These are phyloP conservation scores for Myriangium duriaei DNA, from an alignment of 2,329 filamentous ascomycete species.

Conservation along the genomic window DNA sequence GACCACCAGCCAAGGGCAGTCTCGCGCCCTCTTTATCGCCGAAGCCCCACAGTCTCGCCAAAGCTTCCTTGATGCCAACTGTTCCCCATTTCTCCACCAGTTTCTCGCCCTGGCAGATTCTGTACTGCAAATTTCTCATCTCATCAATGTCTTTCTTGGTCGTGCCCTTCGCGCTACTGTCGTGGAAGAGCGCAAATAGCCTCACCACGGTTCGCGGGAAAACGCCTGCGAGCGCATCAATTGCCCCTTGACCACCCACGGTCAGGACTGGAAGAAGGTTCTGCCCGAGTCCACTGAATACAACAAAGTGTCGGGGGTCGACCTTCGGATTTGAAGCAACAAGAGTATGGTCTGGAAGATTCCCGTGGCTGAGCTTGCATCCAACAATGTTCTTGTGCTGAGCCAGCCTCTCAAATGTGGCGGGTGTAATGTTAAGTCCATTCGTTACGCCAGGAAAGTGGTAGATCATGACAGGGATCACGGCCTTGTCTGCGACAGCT, in stretches of 20 bases:
- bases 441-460: slow-evolving; percentile 58
- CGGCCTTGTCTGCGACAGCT: slow-evolving; percentile 46
- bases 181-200: slow-evolving; percentile 40
- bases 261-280: slow-evolving; percentile 51
- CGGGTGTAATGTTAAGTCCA: slow-evolving; percentile 46
- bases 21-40: slow-evolving; percentile 48
- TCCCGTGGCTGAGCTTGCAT: slow-evolving; percentile 56
- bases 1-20: slow-evolving; percentile 45
- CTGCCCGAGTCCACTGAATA: slow-evolving; percentile 54
- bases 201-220: slow-evolving; percentile 50
- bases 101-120: slow-evolving; percentile 49
- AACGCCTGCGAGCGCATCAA: slow-evolving; percentile 53
- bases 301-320: slow-evolving; percentile 45
- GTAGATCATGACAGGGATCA: slow-evolving; percentile 50
- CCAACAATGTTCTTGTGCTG: slow-evolving; percentile 55
- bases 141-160: slow-evolving; percentile 33
- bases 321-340: slow-evolving; percentile 48
- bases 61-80: slow-evolving; percentile 53
- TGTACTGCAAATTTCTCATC: slow-evolving; percentile 46
- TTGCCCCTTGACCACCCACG: slow-evolving; percentile 52
- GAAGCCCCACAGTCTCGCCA: slow-evolving; percentile 45
- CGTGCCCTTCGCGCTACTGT: slow-evolving; percentile 27
- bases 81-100: slow-evolving; percentile 48
- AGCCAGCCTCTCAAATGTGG: slow-evolving; percentile 46
- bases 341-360: slow-evolving; percentile 51